Evolutionary conservation across 306 rosid genomes (phyloP), one percentile per base, ranked within the genome.

Genomic region (Vigna hirtella): DNA sequence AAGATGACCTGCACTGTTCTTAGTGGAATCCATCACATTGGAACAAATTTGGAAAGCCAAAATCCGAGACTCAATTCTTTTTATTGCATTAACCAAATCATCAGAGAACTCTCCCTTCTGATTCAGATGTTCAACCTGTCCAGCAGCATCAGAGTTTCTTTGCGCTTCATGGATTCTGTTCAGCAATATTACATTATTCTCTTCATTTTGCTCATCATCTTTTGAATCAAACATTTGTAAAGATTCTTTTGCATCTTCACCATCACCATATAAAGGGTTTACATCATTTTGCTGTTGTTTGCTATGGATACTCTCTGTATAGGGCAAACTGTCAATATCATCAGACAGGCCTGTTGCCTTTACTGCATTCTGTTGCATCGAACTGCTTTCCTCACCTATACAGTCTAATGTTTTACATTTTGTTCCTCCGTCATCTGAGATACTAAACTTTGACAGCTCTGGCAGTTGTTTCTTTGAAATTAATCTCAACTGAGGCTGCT

Each of bases 1-100:
- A 73, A 53, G 73, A 14, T 51, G 20, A 77, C 73, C 48, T 73
- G 69, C 67, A 63, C 32, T 28, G 13, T 51, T 79, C 67, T 68
- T 74, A 22, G 67, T 40, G 58, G 83, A 77, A 45, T 56, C 38
- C 14, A 1, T 43, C 63, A 66, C 58, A 49, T 70, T 75, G 6
- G 87, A 77, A 77, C 78, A 81, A 81, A 72, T 80, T 76, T 91
- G 88, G 81, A 85, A 55, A 70, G 91, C 85, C 83, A 84, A 56
- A 80, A 94, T 84, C 55, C 83, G 87, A 36, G 87, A 88, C 70
- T 94, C 96, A 40, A 91, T 84, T 83, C 85, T 82, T 58, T 83
- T 74, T 22, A 94, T 84, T 49, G 91, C 76, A 59, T 77, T 77
- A 34, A 79, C 58, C 47, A 91, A 76, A 24, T 86, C 90, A 48